Conservation (phyloP, 495 filamentous ascomycete species). For the Podospora pseudoanserina region DNA sequence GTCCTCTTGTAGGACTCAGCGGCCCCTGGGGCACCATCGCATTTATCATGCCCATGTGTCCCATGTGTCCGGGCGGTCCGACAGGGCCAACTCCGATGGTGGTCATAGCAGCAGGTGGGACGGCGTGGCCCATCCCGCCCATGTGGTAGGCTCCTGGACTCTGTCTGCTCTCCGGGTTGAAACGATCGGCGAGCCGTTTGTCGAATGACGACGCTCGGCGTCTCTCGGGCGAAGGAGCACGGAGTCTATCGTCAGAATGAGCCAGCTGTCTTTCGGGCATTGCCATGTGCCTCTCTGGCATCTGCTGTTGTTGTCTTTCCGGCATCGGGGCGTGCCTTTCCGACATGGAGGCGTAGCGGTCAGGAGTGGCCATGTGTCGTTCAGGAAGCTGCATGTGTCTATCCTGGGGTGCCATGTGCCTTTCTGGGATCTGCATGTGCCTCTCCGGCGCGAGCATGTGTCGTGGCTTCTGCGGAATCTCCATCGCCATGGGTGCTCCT, state of each 20-base stretch:
- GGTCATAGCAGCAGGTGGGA: slow-evolving; percentile 12
- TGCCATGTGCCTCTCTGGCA: neutral
- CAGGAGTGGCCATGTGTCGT: neutral
- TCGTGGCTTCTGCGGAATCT: neutral
- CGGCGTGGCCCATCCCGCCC: neutral
- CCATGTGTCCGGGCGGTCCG: slow-evolving; percentile 20
- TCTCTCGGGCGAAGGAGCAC: slow-evolving; percentile 23
- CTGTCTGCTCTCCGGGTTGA: slow-evolving; percentile 39
- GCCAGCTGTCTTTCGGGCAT: slow-evolving; percentile 16
- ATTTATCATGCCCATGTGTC: slow-evolving; percentile 16
- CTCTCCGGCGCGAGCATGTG: slow-evolving; percentile 1
- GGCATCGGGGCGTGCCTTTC: neutral
- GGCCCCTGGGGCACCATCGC: slow-evolving; percentile 25
- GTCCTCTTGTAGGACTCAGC: slow-evolving; percentile 19
- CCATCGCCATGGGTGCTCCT: slow-evolving; percentile 2
- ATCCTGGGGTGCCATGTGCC: neutral
- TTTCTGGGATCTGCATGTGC: slow-evolving; percentile 4
- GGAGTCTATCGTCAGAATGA: slow-evolving; percentile 17
- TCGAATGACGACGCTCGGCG: slow-evolving; percentile 39
- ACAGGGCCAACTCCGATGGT: slow-evolving; percentile 13
- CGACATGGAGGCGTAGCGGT: neutral
- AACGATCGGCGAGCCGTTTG: slow-evolving; percentile 42
- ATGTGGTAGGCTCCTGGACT: slow-evolving; percentile 7
- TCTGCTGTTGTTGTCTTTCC: neutral
- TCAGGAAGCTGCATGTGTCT: slow-evolving; percentile 8